Evolutionary conservation across 176 grass and related monocot genomes (phyloP).

Genomic region (Oropetium thomaeum): DNA sequence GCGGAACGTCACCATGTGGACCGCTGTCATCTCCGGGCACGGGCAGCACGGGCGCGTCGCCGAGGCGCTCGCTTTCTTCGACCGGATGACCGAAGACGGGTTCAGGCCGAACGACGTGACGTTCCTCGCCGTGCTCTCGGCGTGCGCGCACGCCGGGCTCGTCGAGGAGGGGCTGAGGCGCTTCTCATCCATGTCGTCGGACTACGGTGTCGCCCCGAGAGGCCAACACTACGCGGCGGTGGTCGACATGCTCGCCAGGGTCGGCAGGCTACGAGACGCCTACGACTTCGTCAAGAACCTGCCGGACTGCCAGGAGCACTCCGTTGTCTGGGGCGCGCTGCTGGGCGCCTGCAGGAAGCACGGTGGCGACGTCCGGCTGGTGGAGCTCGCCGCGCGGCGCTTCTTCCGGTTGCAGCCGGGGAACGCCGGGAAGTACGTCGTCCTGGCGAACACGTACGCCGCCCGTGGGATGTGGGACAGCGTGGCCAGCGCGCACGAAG

Average conservation of each 20-base stretch:
- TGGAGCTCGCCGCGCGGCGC: constrained; percentile 36
- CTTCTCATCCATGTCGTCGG: constrained; percentile 39
- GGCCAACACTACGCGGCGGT: constrained; percentile 40
- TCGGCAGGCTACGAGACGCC: constrained; percentile 44
- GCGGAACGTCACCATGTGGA: constrained; percentile 56
- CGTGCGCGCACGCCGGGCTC: constrained; percentile 48
- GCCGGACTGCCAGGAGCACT: constrained; percentile 44
- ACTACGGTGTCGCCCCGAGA: constrained; percentile 24
- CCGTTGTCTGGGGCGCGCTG: constrained; percentile 56
- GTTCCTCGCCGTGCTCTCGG: constrained; percentile 52
- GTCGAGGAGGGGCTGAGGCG: constrained; percentile 37
- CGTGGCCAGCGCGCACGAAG: constrained; percentile 37
- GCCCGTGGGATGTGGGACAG: constrained; percentile 55
- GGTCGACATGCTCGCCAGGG: constrained; percentile 55
- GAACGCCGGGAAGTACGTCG: constrained; percentile 54
- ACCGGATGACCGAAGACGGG: constrained; percentile 30
- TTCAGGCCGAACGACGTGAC: constrained; percentile 45
- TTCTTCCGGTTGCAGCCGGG: constrained; percentile 49
- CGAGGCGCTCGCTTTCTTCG: constrained; percentile 46
- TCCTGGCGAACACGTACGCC: constrained; percentile 53
- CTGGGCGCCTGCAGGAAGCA: constrained; percentile 59
- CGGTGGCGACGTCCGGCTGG: constrained; percentile 34
- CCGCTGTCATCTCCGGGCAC: constrained; percentile 44
- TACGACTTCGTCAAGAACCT: constrained; percentile 52
- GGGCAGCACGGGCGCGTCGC: constrained; percentile 40